Evolutionary conservation across 352 stramenopile species (phyloP).

Genomic region (Pythium phragmiticola): DNA sequence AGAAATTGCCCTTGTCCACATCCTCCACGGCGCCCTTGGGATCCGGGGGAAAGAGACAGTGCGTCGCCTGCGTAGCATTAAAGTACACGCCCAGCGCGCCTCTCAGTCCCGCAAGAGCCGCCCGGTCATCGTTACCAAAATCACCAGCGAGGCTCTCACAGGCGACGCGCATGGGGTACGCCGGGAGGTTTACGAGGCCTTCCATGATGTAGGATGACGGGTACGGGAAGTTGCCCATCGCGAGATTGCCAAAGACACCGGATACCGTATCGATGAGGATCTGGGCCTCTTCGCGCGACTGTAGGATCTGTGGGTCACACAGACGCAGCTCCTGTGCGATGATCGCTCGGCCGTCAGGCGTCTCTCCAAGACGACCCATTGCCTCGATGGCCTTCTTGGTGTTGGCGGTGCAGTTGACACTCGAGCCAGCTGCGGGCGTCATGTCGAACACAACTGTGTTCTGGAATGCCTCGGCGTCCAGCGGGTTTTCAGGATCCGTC

Average conservation of each 20-base stretch:
- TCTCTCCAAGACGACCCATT: constrained; percentile 49
- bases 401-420: constrained; percentile 74
- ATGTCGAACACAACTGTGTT: constrained; percentile 61
- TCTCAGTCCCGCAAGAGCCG: constrained; percentile 50
- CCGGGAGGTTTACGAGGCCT: constrained; percentile 72
- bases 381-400: constrained; percentile 55
- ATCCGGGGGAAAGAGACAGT: constrained; percentile 62
- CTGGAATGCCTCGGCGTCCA: constrained; percentile 35
- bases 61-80: constrained; percentile 59
- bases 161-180: constrained; percentile 88
- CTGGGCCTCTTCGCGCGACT: constrained; percentile 35
- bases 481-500: constrained; percentile 28
- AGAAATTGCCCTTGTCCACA: constrained; percentile 44
- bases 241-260: constrained; percentile 89
- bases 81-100: constrained; percentile 73
- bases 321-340: constrained; percentile 28
- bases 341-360: constrained; percentile 39
- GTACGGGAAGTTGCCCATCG: constrained; percentile 97
- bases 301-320: neutral
- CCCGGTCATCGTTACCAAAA: constrained; percentile 33
- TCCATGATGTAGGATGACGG: constrained; percentile 93
- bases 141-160: constrained; percentile 63
- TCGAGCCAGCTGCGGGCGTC: constrained; percentile 59
- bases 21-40: constrained; percentile 26
- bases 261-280: constrained; percentile 62